A percentile compares a stretch with the other conserved stretches of the same genome.
These are phyloP conservation scores for Metarhizium anisopliae DNA, from an alignment of 2,329 filamentous ascomycete genomes.

Conservation along the genomic window DNA sequence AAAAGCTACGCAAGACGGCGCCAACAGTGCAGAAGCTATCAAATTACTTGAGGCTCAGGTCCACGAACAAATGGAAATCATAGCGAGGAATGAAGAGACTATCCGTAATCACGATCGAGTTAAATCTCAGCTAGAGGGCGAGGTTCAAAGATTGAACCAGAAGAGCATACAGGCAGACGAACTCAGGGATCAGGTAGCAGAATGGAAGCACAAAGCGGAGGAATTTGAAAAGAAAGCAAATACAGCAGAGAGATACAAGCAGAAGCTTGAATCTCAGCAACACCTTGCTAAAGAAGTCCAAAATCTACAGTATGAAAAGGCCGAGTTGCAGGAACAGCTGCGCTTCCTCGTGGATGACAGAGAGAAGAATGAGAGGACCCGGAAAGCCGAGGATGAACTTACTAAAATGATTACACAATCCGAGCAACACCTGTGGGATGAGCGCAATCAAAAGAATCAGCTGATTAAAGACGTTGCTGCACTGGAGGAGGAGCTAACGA, in stretches of 20 bases:
- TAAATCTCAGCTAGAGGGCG: slow-evolving; percentile 47
- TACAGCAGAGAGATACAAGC: slow-evolving; percentile 51
- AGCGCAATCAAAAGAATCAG: slow-evolving; percentile 35
- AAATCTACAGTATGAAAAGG: slow-evolving; percentile 44
- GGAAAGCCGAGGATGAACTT: slow-evolving; percentile 29
- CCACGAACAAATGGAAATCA: slow-evolving; percentile 61
- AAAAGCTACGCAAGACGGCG: slow-evolving; percentile 41
- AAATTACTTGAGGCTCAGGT: slow-evolving; percentile 47
- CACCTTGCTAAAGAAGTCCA: slow-evolving; percentile 47
- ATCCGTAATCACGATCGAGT: slow-evolving; percentile 25
- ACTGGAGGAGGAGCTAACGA: slow-evolving; percentile 37
- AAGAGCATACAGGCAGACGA: slow-evolving; percentile 40
- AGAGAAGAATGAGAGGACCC: slow-evolving; percentile 23
- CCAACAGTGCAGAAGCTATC: slow-evolving; percentile 42
- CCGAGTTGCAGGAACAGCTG: slow-evolving; percentile 41
- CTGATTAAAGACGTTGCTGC: slow-evolving; percentile 35
- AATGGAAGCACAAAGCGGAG: slow-evolving; percentile 49
- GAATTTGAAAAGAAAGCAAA: slow-evolving; percentile 55
- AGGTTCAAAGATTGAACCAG: slow-evolving; percentile 37
- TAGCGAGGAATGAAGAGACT: slow-evolving; percentile 55
- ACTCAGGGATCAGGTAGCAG: slow-evolving; percentile 50
- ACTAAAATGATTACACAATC: slow-evolving; percentile 33
- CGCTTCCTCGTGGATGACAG: slow-evolving; percentile 26
- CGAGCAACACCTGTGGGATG: slow-evolving; percentile 32
- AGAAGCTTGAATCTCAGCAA: slow-evolving; percentile 51